These are phyloP conservation scores for Penicillium sp. DNA, from an alignment of 2,329 filamentous ascomycete species.

Conservation along the genomic window DNA sequence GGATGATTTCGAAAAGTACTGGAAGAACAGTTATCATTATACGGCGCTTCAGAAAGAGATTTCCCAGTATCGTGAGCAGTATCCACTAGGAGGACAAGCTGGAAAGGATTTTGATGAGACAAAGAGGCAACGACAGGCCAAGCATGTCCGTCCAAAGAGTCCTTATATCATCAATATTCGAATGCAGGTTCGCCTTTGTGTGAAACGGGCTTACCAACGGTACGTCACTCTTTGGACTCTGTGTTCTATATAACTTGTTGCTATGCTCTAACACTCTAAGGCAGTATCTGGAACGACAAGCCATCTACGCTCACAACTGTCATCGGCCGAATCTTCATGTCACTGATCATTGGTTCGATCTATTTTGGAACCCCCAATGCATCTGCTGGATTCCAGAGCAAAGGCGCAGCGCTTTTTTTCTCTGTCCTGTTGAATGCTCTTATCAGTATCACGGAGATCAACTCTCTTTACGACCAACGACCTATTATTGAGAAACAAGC, in stretches of 20 bases:
- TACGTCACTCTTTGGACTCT: conserved; percentile 14
- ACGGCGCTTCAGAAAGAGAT: conserved; percentile 37
- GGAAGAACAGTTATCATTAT: conserved; percentile 41
- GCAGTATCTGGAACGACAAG: conserved; percentile 69
- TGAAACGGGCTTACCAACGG: conserved; percentile 76
- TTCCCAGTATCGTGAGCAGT: conserved; percentile 30
- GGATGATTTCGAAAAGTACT: conserved; percentile 63
- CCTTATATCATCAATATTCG: conserved; percentile 76
- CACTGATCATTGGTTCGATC: conserved; percentile 69
- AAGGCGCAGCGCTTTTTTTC: conserved; percentile 80
- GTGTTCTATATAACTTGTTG: not conserved
- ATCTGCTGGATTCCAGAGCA: conserved; percentile 73
- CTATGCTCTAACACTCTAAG: conserved; percentile 10
- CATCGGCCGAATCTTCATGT: conserved; percentile 68
- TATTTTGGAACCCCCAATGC: conserved; percentile 54
- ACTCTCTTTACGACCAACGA: conserved; percentile 84
- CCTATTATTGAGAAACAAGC: conserved; percentile 90
- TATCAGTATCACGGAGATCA: conserved; percentile 69
- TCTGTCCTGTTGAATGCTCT: conserved; percentile 68
- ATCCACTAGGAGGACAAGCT: conserved; percentile 33
- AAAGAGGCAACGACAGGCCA: conserved; percentile 36
- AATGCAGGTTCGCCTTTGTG: conserved; percentile 78
- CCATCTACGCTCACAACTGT: conserved; percentile 68
- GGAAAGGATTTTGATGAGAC: conserved; percentile 33
- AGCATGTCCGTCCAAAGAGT: conserved; percentile 38